Evolutionary conservation across 2,329 filamentous ascomycete genomes (phyloP).

Genomic region (Penicillium sp.): DNA sequence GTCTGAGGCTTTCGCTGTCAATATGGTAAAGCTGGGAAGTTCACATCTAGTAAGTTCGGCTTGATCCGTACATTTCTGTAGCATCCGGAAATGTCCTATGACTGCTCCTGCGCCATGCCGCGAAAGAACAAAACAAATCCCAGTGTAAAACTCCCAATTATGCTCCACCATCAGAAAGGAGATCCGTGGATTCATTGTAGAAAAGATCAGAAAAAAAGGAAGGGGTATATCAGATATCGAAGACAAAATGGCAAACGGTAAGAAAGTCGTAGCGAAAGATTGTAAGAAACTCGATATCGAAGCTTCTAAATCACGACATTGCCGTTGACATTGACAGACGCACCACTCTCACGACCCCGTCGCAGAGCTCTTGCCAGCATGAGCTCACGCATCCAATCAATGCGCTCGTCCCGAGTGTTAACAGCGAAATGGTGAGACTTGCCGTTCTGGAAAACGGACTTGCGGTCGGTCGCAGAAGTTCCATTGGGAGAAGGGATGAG

Average conservation of each 20-base stretch:
- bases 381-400: conserved; percentile 68
- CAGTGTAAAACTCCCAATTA: neutral
- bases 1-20: neutral
- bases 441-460: conserved; percentile 43
- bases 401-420: conserved; percentile 77
- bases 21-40: neutral
- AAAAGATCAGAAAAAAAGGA: neutral
- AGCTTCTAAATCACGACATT: conserved; percentile 23
- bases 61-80: neutral
- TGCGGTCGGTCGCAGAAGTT: conserved; percentile 44
- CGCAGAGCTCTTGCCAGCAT: conserved; percentile 45
- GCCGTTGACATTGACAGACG: conserved; percentile 29
- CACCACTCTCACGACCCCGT: conserved; percentile 30
- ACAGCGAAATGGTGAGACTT: conserved; percentile 96
- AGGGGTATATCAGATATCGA: neutral
- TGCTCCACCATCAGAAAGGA: neutral
- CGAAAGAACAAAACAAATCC: neutral
- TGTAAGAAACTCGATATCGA: neutral
- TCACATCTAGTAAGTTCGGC: neutral
- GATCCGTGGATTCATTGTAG: neutral
- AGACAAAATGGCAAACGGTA: neutral
- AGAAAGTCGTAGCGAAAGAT: neutral
- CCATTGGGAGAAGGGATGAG: conserved; percentile 42
- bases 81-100: neutral
- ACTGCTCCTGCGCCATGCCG: neutral